These are phyloP conservation scores for Pycnococcus provasolii DNA, from an alignment of 139 green algal genomes.

Conservation along the genomic window DNA sequence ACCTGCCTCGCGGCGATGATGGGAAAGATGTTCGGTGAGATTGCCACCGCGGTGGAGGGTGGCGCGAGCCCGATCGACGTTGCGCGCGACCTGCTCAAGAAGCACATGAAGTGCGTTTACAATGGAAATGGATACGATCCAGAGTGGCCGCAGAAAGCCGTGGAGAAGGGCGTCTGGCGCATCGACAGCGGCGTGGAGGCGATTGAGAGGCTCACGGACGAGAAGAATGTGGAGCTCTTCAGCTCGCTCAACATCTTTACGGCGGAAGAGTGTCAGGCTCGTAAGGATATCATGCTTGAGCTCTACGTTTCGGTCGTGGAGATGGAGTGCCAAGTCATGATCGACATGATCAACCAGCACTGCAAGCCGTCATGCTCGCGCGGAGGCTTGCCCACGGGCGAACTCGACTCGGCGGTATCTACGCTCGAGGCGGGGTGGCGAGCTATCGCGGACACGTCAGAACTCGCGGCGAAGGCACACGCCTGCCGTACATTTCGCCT, in stretches of 20 bases:
- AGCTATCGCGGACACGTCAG: too few relatives aligned
- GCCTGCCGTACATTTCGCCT: too few relatives aligned
- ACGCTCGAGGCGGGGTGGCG: too few relatives aligned
- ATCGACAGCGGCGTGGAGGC: conserved; percentile 26
- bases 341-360: conserved; percentile 31
- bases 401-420: too few relatives aligned
- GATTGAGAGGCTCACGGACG: conserved; percentile 11
- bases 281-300: conserved; percentile 5
- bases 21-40: conserved; percentile 13
- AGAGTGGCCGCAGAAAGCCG: conserved; percentile 26
- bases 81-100: conserved; percentile 18
- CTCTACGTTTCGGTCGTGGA: conserved; percentile 26
- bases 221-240: conserved; percentile 26
- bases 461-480: too few relatives aligned
- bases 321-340: conserved; percentile 22
- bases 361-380: conserved; percentile 9
- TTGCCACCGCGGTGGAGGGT: conserved; percentile 21
- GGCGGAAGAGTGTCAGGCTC: conserved; percentile 6
- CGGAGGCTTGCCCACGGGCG: too few relatives aligned
- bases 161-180: conserved; percentile 12
- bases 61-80: conserved; percentile 17
- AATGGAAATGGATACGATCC: conserved; percentile 32
- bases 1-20: conserved; percentile 17
- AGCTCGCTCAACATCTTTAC: conserved; percentile 12
- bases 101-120: conserved; percentile 27